Evolutionary conservation across 805 yeast species (phyloP).

Genomic region (Kuraishia floccosa): DNA sequence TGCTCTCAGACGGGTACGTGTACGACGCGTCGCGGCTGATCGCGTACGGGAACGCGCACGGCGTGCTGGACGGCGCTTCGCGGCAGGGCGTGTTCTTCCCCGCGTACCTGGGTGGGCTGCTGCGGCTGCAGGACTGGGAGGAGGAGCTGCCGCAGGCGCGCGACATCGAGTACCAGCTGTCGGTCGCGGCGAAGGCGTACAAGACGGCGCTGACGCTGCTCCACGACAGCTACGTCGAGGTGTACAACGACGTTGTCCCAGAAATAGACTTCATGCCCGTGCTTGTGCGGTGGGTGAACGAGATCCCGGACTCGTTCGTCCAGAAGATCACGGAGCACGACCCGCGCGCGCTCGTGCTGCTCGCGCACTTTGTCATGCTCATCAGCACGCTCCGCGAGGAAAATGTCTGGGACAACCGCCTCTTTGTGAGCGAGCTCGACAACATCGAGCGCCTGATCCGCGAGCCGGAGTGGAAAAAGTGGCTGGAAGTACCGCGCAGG

Average conservation of each 20-base stretch:
- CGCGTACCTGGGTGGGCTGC: slow-evolving; percentile 11
- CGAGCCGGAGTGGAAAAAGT: slow-evolving; percentile 1
- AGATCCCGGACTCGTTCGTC: slow-evolving; percentile 3
- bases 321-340: slow-evolving; percentile 8
- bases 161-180: neutral
- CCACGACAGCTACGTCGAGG: slow-evolving; percentile 2
- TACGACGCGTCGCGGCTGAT: neutral
- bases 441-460: slow-evolving; percentile 1
- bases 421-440: slow-evolving; percentile 1
- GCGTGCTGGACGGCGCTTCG: slow-evolving; percentile 9
- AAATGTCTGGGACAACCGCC: neutral
- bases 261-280: slow-evolving; percentile 8
- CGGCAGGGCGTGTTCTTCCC: slow-evolving; percentile 9
- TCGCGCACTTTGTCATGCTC: slow-evolving; percentile 10
- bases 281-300: slow-evolving; percentile 7
- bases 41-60: slow-evolving; percentile 5
- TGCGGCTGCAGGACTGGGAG: slow-evolving; percentile 5
- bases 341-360: slow-evolving; percentile 9
- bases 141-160: neutral
- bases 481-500: slow-evolving; percentile 3
- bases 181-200: slow-evolving; percentile 1
- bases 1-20: neutral
- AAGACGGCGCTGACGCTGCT: slow-evolving; percentile 3
- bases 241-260: slow-evolving; percentile 1
- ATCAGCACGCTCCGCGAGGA: slow-evolving; percentile 2